A percentile compares a stretch with the other conserved stretches of the same genome.
phyloP scores from a whole-genome alignment of 306 rosid species.

The Prunus persica region Prunus_persica_NCBIv2 NC_034010.1:25656001-25656500 shows the following conservation, averaged over 20 bases:
- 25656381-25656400: too few relatives aligned
- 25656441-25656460: not conserved
- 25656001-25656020: conserved; percentile 15
- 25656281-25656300: too few relatives aligned
- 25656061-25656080: not conserved
- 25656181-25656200: conserved; percentile 12
- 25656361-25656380: too few relatives aligned
- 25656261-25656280: not conserved
- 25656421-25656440: not conserved
- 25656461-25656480: not conserved
- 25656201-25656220: not conserved
- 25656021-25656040: conserved; percentile 15
- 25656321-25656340: too few relatives aligned
- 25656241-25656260: not conserved
- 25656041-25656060: conserved; percentile 12
- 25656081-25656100: too few relatives aligned
- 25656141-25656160: not conserved
- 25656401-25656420: too few relatives aligned
- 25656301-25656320: too few relatives aligned
- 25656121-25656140: not conserved
- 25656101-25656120: not conserved
- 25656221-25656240: not conserved
- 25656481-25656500: not conserved
- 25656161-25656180: not conserved
- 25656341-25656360: too few relatives aligned